Conservation (phyloP, 2,329 filamentous ascomycete genomes). For the Beauveria pseudobassiana region DNA sequence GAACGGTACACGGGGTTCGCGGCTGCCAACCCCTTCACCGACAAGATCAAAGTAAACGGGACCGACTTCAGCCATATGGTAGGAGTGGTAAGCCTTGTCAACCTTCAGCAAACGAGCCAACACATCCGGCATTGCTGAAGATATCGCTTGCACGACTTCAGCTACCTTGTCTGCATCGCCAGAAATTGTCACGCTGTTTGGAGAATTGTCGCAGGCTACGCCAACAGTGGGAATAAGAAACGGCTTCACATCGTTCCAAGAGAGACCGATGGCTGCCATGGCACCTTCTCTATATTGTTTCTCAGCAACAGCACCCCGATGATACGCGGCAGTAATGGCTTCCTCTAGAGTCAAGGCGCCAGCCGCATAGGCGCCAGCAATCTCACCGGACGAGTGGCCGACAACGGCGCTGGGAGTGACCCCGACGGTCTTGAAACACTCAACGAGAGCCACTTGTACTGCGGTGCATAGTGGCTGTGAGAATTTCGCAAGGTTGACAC, state of each 20-base stretch:
- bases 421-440: conserved; percentile 22
- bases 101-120: conserved; percentile 16
- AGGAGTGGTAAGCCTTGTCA: conserved; percentile 21
- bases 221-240: conserved; percentile 12
- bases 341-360: conserved; percentile 15
- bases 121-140: conserved; percentile 10
- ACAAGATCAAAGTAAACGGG: conserved; percentile 3
- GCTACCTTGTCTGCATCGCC: conserved; percentile 23
- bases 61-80: conserved; percentile 21
- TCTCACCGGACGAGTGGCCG: conserved; percentile 31
- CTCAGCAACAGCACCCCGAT: conserved; percentile 20
- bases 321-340: conserved; percentile 23
- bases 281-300: conserved; percentile 13
- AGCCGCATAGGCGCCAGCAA: conserved; percentile 27
- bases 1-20: not conserved
- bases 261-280: conserved; percentile 25
- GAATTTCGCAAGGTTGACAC: conserved; percentile 6
- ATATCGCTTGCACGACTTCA: conserved; percentile 9
- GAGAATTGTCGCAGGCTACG: conserved; percentile 28
- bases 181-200: conserved; percentile 24
- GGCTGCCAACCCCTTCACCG: not conserved
- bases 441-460: conserved; percentile 31
- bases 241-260: conserved; percentile 1
- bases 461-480: conserved; percentile 31
- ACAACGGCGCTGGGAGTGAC: conserved; percentile 21